phyloP scores from a whole-genome alignment of 345 rosid genomes.

The Linum tenue region DNA sequence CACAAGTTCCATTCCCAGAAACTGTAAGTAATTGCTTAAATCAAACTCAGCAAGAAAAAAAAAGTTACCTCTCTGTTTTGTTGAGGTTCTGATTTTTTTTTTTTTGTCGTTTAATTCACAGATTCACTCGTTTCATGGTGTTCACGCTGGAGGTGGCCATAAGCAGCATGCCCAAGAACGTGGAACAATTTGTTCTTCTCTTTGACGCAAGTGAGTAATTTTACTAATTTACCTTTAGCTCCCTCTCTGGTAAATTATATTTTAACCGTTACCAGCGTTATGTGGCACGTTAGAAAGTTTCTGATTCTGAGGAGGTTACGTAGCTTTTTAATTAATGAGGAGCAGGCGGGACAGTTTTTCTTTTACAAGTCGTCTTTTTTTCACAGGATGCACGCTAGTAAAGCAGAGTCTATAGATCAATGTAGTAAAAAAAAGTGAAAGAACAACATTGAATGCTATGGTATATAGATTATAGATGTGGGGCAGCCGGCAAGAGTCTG shows the following conservation, averaged over 20 bases:
- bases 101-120: conserved; percentile 8
- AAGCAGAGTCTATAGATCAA: conserved; percentile 14
- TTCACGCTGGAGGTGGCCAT: conserved; percentile 86
- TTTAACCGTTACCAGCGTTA: not conserved
- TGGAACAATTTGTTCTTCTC: conserved; percentile 72
- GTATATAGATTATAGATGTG: conserved; percentile 13
- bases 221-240: not conserved
- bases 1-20: conserved; percentile 74
- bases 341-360: too few relatives aligned
- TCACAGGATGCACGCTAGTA: conserved; percentile 16
- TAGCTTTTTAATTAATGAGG: not conserved
- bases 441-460: not conserved
- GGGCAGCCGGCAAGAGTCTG: conserved; percentile 36
- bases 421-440: not conserved
- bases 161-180: conserved; percentile 66
- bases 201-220: conserved; percentile 76
- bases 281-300: too few relatives aligned
- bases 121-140: conserved; percentile 74
- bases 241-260: conserved; percentile 3
- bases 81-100: not conserved
- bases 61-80: not conserved
- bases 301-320: conserved; percentile 1
- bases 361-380: conserved; percentile 8
- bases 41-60: not conserved
- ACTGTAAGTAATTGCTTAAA: conserved; percentile 39